Evolutionary conservation across 2,329 filamentous ascomycete species (phyloP).

Genomic region (Hypoxylon sp.): DNA sequence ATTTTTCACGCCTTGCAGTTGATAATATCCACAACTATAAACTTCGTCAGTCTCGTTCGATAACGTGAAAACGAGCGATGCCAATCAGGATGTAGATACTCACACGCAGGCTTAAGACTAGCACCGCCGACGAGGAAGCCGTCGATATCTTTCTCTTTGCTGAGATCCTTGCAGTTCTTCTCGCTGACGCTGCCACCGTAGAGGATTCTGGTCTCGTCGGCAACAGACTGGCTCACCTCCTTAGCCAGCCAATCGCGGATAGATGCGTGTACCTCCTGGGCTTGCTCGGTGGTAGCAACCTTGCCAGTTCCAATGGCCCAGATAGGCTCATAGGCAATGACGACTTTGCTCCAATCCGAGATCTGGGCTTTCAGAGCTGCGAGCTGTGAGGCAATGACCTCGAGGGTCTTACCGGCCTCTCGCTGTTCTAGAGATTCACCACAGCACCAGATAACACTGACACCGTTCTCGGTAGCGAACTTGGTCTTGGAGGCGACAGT

Average conservation of each 20-base stretch:
- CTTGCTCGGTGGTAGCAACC: constrained; percentile 88
- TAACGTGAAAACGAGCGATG: background rate
- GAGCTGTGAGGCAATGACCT: constrained; percentile 87
- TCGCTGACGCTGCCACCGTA: constrained; percentile 97
- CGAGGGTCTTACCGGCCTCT: constrained; percentile 85
- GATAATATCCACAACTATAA: constrained; percentile 69
- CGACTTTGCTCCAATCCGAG: constrained; percentile 91
- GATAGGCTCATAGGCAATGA: constrained; percentile 98
- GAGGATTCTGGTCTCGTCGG: constrained; percentile 91
- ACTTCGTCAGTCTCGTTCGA: constrained; percentile 20
- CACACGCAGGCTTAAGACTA: constrained; percentile 95
- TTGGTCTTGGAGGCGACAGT: constrained; percentile 95
- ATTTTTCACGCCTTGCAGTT: constrained; percentile 65
- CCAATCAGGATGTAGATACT: constrained; percentile 57
- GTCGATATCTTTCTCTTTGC: constrained; percentile 94
- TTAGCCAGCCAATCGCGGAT: constrained; percentile 90
- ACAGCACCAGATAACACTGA: constrained; percentile 96
- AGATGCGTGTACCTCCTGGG: constrained; percentile 91
- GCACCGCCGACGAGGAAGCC: constrained; percentile 97
- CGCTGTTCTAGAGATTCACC: constrained; percentile 95
- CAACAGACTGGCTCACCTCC: constrained; percentile 78
- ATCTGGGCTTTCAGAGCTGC: constrained; percentile 81
- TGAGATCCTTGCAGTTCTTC: constrained; percentile 96
- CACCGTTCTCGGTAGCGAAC: constrained; percentile 85
- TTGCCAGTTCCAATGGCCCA: constrained; percentile 97